phyloP scores from a whole-genome alignment of 768 basidiomycete species.

The Tulasnella sp. region DNA sequence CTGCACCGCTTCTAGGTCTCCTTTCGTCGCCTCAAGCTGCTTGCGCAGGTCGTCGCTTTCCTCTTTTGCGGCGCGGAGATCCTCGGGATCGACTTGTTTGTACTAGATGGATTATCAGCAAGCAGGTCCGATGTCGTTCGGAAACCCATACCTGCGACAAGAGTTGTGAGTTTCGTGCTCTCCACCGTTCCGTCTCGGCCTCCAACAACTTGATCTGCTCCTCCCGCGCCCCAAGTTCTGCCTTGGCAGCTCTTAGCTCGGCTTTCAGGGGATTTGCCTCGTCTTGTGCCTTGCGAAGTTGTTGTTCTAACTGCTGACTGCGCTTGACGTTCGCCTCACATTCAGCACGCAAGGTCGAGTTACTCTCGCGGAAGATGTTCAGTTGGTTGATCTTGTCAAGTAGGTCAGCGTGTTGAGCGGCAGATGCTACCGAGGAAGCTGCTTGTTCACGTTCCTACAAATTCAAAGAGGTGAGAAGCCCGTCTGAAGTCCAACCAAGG shows the following conservation, averaged over 20 bases:
- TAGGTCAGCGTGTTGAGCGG: conserved; percentile 71
- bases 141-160: conserved; percentile 50
- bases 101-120: not conserved
- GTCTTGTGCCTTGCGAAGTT: conserved; percentile 42
- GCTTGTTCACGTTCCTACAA: conserved; percentile 69
- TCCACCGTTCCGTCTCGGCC: conserved; percentile 69
- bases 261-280: conserved; percentile 69
- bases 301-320: conserved; percentile 50
- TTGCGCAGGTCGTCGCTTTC: not conserved
- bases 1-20: not conserved
- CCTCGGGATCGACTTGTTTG: conserved; percentile 15
- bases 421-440: conserved; percentile 53
- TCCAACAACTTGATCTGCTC: conserved; percentile 58
- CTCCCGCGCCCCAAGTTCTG: conserved; percentile 61
- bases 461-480: conserved; percentile 4
- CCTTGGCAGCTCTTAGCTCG: conserved; percentile 48
- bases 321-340: conserved; percentile 58
- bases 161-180: conserved; percentile 68
- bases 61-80: conserved; percentile 6
- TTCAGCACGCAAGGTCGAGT: conserved; percentile 69
- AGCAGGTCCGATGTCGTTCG: not conserved
- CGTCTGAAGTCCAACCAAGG: not conserved
- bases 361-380: conserved; percentile 78
- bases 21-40: not conserved
- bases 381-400: conserved; percentile 78